Percentiles rank a stretch among this genome's conserved stretches.
Evolutionary conservation across 2,329 filamentous ascomycete species (phyloP).

Genomic region (Diplodia corticola): DNA sequence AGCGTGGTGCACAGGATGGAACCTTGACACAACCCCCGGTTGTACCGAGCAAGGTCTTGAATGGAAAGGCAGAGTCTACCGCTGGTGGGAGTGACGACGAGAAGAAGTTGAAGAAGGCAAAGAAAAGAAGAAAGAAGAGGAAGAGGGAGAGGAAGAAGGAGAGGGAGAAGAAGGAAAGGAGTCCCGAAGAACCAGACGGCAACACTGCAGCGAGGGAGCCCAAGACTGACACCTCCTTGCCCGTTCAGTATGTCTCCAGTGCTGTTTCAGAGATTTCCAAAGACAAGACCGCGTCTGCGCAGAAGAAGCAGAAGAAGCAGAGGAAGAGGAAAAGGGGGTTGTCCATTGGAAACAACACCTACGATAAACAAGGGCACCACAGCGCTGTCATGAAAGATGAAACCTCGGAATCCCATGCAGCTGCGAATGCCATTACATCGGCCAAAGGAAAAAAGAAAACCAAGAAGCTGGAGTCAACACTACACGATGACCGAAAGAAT

Average conservation of each 20-base stretch:
- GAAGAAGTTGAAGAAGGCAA: background rate
- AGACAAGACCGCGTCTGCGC: background rate
- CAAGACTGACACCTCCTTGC: background rate
- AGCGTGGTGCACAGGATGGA: too few species aligned
- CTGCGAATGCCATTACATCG: background rate
- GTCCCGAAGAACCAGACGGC: background rate
- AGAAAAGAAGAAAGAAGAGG: background rate
- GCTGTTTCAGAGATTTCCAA: background rate
- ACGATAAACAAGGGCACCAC: background rate
- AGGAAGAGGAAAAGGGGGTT: background rate
- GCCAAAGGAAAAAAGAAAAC: background rate
- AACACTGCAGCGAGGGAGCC: background rate
- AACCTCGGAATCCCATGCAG: background rate
- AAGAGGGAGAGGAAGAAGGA: background rate
- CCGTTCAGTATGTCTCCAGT: background rate
- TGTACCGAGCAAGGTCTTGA: too few species aligned
- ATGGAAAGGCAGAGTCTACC: too few species aligned
- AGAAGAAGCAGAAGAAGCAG: background rate
- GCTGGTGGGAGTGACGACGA: background rate
- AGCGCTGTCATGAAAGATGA: background rate
- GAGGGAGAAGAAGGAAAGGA: background rate
- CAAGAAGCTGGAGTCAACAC: background rate
- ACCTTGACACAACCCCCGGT: too few species aligned
- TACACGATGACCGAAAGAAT: background rate
- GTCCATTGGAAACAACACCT: background rate